Evolutionary conservation across 805 yeast species (phyloP).

Genomic region (Ogataea dorogensis): DNA sequence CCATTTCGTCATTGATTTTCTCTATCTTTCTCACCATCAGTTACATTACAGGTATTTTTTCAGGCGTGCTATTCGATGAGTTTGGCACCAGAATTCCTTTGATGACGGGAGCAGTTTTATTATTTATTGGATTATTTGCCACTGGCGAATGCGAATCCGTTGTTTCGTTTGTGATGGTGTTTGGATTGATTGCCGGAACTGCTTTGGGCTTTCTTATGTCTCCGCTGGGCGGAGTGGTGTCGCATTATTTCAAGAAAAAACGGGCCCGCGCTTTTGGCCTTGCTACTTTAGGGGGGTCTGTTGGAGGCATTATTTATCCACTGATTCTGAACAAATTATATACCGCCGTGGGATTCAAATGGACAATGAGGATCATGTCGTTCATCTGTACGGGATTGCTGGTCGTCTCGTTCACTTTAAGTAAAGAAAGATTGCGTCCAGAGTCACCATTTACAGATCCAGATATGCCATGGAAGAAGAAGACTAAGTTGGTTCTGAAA

Average conservation of each 20-base stretch:
- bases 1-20: constrained; percentile 63
- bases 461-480: constrained; percentile 8
- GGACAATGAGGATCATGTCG: constrained; percentile 56
- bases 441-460: constrained; percentile 12
- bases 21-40: constrained; percentile 52
- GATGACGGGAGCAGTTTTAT: constrained; percentile 39
- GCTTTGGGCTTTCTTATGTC: constrained; percentile 44
- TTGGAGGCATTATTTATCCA: constrained; percentile 66
- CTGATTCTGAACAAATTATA: constrained; percentile 47
- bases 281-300: constrained; percentile 54
- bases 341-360: constrained; percentile 50
- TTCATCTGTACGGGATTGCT: constrained; percentile 28
- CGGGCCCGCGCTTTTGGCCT: constrained; percentile 38
- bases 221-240: constrained; percentile 45
- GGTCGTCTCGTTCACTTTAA: constrained; percentile 31
- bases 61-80: constrained; percentile 58
- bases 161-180: constrained; percentile 42
- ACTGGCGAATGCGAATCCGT: constrained; percentile 43
- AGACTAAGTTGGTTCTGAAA: constrained; percentile 7
- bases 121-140: constrained; percentile 50
- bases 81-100: constrained; percentile 48
- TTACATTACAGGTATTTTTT: constrained; percentile 47
- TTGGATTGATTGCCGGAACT: constrained; percentile 39
- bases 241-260: constrained; percentile 44
- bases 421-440: constrained; percentile 36